Percentiles rank a stretch among this genome's conserved stretches.
These are phyloP conservation scores for Phaeodactylum tricornutum DNA, from an alignment of 108 stramenopile genomes.

Conservation along the genomic window DNA sequence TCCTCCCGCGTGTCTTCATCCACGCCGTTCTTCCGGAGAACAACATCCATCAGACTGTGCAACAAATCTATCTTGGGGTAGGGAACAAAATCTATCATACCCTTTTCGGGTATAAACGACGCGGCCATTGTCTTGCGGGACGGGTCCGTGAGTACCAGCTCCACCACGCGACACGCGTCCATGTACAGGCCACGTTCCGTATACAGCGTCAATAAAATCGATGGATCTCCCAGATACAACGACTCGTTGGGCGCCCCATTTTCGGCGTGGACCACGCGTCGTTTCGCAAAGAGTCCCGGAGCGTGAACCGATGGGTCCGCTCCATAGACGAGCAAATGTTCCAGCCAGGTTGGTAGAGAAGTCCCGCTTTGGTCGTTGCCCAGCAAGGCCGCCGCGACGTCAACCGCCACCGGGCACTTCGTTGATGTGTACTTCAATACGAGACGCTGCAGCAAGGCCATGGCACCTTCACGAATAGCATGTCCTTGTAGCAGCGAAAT, in stretches of 20 bases:
- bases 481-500: neutral
- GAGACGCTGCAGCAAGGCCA: constrained; percentile 1
- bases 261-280: too few species aligned
- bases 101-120: constrained; percentile 65
- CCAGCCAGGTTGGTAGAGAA: constrained; percentile 65
- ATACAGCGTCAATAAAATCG: constrained; percentile 49
- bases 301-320: neutral
- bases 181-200: constrained; percentile 46
- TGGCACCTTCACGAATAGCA: neutral
- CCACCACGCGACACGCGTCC: constrained; percentile 58
- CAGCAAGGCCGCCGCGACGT: constrained; percentile 49
- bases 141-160: constrained; percentile 8
- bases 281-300: constrained; percentile 41
- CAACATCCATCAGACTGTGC: constrained; percentile 48
- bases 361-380: constrained; percentile 10
- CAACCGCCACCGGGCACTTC: constrained; percentile 30
- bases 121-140: constrained; percentile 14
- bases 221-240: constrained; percentile 35
- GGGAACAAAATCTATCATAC: constrained; percentile 70
- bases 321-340: constrained; percentile 35
- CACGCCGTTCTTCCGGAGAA: constrained; percentile 12
- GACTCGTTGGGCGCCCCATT: constrained; percentile 1
- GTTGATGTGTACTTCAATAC: neutral
- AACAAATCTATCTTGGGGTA: constrained; percentile 64
- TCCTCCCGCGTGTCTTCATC: too few species aligned